Conservation (phyloP, 441 rosid species). For the Corymbia calophylla region DNA sequence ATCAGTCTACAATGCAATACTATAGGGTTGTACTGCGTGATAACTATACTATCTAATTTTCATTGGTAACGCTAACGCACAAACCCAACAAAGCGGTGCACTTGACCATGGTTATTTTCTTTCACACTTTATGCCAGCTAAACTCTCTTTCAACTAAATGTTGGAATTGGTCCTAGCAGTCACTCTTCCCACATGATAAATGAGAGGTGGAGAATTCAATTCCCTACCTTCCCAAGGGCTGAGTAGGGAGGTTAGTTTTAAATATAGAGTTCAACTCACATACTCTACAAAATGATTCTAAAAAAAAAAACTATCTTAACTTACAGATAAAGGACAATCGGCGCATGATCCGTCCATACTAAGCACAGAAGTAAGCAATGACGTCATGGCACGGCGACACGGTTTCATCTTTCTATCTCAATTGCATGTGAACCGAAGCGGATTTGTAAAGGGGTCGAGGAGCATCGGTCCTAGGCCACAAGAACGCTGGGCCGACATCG, state of each 20-base stretch:
- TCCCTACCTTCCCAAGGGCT: too few species aligned
- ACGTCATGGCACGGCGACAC: background rate
- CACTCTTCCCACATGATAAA: too few species aligned
- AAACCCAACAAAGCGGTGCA: background rate
- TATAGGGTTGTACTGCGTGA: background rate
- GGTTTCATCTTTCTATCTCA: background rate
- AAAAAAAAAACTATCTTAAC: background rate
- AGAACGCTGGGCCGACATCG: background rate
- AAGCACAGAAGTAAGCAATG: rapidly evolving
- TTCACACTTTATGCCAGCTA: background rate
- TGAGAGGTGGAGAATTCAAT: too few species aligned
- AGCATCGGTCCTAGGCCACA: background rate
- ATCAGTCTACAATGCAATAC: background rate
- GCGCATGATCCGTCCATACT: background rate
- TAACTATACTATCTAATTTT: too few species aligned
- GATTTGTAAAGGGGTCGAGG: background rate
- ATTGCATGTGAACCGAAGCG: background rate
- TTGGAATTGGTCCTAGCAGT: too few species aligned
- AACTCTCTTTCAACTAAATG: too few species aligned
- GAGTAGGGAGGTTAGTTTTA: too few species aligned
- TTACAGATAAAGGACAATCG: background rate
- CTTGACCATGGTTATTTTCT: rapidly evolving
- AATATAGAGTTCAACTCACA: too few species aligned
- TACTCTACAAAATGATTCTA: too few species aligned
- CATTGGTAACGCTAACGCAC: background rate